Conservation (phyloP, 202 grass and related monocot species). For the Thinopyrum obtusiflorum region DNA sequence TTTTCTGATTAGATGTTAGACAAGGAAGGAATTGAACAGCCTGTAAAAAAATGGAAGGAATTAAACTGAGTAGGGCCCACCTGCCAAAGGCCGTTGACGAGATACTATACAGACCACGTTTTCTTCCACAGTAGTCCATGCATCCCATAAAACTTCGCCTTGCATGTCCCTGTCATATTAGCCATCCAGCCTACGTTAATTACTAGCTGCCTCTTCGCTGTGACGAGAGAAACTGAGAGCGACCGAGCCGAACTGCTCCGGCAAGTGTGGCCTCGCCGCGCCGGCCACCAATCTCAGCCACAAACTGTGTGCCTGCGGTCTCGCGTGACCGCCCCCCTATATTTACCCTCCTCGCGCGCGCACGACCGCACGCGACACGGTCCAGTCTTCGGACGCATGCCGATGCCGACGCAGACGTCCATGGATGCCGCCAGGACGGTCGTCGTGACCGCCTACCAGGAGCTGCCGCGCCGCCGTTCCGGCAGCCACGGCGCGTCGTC, state of each 20-base stretch:
- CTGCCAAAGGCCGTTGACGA: not conserved
- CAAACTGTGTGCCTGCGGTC: not conserved
- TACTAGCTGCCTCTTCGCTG: not conserved
- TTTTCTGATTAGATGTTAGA: not conserved
- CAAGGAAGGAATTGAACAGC: not conserved
- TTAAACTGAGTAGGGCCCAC: not conserved
- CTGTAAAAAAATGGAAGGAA: too few relatives aligned
- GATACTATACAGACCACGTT: not conserved
- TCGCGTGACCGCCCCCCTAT: not conserved
- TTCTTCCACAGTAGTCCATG: not conserved
- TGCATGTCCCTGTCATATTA: conserved; percentile 22
- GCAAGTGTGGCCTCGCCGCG: not conserved
- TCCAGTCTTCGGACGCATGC: not conserved
- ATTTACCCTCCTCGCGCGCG: not conserved
- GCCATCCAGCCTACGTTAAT: not conserved
- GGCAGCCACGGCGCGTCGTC: not conserved
- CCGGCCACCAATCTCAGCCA: not conserved
- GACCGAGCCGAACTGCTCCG: not conserved
- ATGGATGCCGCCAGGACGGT: conserved; percentile 12
- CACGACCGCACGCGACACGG: not conserved
- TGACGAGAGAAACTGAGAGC: not conserved
- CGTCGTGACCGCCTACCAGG: conserved; percentile 33
- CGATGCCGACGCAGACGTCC: not conserved
- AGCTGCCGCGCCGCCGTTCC: conserved; percentile 22
- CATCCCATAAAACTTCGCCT: conserved; percentile 10